A percentile compares a stretch with the other conserved stretches of the same genome.
Evolutionary conservation across 2,329 filamentous ascomycete species (phyloP).

Genomic region (Diplodia sapinea): DNA sequence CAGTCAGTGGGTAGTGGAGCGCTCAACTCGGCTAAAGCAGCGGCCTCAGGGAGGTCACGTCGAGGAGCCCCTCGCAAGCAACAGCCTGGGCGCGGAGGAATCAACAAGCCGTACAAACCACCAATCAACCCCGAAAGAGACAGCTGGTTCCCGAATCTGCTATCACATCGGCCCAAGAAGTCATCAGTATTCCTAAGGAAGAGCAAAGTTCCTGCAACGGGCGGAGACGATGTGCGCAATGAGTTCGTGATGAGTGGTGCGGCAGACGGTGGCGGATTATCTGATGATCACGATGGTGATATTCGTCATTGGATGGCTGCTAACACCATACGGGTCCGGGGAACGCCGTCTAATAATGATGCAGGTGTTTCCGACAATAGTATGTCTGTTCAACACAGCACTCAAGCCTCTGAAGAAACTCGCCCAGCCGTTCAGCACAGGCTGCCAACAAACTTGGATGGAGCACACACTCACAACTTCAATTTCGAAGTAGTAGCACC

Average conservation of each 20-base stretch:
- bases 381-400: background rate
- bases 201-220: background rate
- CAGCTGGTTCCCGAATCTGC: constrained; percentile 1
- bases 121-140: constrained; percentile 14
- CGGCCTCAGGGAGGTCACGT: background rate
- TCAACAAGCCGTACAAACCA: constrained; percentile 24
- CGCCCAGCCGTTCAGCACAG: background rate
- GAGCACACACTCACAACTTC: background rate
- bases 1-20: background rate
- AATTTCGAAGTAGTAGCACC: background rate
- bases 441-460: too few species aligned
- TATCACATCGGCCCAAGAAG: background rate
- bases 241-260: background rate
- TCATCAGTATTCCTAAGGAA: background rate
- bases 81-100: background rate
- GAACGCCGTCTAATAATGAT: constrained; percentile 33
- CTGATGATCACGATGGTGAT: constrained; percentile 39
- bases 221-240: constrained; percentile 8
- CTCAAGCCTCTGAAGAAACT: background rate
- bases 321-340: constrained; percentile 32
- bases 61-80: background rate
- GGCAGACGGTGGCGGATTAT: constrained; percentile 30
- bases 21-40: background rate
- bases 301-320: constrained; percentile 41
- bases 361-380: background rate